phyloP scores from a whole-genome alignment of 2,329 filamentous ascomycete genomes.

The Aspergillus sergii region DNA sequence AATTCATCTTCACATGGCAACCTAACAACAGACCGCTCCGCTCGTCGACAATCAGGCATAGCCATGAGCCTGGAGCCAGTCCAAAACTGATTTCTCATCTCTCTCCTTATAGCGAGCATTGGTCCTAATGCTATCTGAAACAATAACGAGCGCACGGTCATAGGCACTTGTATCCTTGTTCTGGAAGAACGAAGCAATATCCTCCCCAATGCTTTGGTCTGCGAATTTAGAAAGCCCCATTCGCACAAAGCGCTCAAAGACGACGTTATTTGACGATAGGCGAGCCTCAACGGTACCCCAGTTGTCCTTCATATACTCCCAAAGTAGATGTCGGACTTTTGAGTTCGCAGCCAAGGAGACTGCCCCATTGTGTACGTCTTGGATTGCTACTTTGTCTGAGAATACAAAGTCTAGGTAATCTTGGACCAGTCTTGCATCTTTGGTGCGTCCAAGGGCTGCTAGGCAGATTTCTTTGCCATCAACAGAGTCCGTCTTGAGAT shows the following conservation, averaged over 20 bases:
- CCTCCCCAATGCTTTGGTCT: constrained; percentile 67
- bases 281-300: constrained; percentile 74
- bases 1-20: neutral
- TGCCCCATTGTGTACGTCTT: constrained; percentile 86
- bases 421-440: constrained; percentile 68
- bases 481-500: constrained; percentile 76
- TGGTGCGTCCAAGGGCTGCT: constrained; percentile 72
- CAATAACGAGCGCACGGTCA: constrained; percentile 81
- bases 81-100: constrained; percentile 71
- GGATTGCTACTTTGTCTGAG: constrained; percentile 79
- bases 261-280: constrained; percentile 78
- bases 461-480: constrained; percentile 90
- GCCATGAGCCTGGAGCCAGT: constrained; percentile 72
- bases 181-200: constrained; percentile 83
- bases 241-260: constrained; percentile 86
- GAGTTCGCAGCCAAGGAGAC: constrained; percentile 72
- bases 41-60: constrained; percentile 50
- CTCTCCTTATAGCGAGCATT: constrained; percentile 80
- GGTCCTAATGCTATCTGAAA: constrained; percentile 81
- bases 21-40: neutral
- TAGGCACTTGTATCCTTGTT: constrained; percentile 84
- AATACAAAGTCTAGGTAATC: constrained; percentile 74
- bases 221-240: constrained; percentile 78
- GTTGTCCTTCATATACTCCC: constrained; percentile 82
- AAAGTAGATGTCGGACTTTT: constrained; percentile 72